Evolutionary conservation across 140 eudicot genomes (phyloP).

Genomic region (Anethum foeniculum): DNA sequence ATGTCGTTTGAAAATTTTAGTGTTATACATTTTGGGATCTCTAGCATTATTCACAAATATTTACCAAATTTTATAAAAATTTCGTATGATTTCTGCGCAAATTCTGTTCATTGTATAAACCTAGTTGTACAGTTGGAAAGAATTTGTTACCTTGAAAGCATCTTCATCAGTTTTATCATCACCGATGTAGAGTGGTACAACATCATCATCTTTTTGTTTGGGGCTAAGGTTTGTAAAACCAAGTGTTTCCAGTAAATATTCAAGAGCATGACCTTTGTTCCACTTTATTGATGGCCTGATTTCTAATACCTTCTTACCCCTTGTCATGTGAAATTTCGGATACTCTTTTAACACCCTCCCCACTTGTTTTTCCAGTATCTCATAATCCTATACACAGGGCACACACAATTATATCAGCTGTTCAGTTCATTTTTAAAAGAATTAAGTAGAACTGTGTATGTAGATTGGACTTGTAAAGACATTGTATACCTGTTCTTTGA

Average conservation of each 20-base stretch:
- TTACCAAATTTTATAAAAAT: no score
- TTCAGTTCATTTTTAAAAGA: no score
- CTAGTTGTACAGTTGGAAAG: no score
- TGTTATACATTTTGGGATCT: no score
- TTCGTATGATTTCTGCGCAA: no score
- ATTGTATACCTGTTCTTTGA: constrained; percentile 44
- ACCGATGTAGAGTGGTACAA: constrained; percentile 70
- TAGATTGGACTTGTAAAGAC: no score
- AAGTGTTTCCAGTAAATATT: constrained; percentile 56
- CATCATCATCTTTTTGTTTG: constrained; percentile 37
- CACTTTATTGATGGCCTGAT: constrained; percentile 73
- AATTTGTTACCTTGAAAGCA: constrained; percentile 63
- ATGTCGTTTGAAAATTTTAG: no score
- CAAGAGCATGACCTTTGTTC: constrained; percentile 91
- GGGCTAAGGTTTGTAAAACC: constrained; percentile 29
- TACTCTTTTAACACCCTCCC: constrained; percentile 28
- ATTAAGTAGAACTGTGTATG: not conserved
- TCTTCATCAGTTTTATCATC: constrained; percentile 93
- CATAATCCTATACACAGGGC: constrained; percentile 44
- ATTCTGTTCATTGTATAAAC: no score
- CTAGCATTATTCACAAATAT: no score
- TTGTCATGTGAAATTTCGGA: constrained; percentile 48
- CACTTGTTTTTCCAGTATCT: constrained; percentile 41
- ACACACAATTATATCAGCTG: not conserved
- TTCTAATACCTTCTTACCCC: constrained; percentile 73